phyloP scores from a whole-genome alignment of 2,329 filamentous ascomycete species.

The Penicillium corylophilum region DNA sequence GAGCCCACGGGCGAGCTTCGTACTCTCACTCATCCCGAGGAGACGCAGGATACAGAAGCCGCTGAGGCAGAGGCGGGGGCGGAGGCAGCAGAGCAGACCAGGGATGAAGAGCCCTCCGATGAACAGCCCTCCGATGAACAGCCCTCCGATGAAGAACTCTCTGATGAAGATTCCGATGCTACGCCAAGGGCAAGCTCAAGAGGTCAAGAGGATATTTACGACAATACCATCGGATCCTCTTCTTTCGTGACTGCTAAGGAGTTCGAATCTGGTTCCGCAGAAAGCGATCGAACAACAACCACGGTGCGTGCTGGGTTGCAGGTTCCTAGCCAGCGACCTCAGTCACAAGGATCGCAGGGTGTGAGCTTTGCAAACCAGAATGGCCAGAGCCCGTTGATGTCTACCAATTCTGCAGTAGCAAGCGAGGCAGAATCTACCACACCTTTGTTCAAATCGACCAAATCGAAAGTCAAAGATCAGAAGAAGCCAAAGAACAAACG shows the following conservation, averaged over 20 bases:
- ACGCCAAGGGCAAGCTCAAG: slow-evolving; percentile 15
- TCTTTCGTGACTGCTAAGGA: slow-evolving; percentile 37
- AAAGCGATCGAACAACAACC: slow-evolving; percentile 16
- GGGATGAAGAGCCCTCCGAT: background rate
- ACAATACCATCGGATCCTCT: slow-evolving; percentile 21
- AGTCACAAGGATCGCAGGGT: slow-evolving; percentile 12
- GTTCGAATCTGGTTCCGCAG: slow-evolving; percentile 14
- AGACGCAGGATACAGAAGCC: slow-evolving; percentile 9
- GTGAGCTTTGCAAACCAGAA: slow-evolving; percentile 18
- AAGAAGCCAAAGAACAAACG: slow-evolving; percentile 9
- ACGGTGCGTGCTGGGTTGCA: slow-evolving; percentile 7
- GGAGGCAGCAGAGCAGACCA: background rate
- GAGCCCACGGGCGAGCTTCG: slow-evolving; percentile 20
- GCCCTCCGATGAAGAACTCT: background rate
- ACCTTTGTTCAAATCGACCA: slow-evolving; percentile 20
- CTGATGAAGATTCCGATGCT: slow-evolving; percentile 11
- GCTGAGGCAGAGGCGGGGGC: slow-evolving; percentile 1
- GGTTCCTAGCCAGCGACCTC: slow-evolving; percentile 4
- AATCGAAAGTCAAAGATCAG: background rate
- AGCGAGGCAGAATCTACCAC: slow-evolving; percentile 37
- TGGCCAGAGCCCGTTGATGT: slow-evolving; percentile 18
- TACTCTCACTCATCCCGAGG: slow-evolving; percentile 26
- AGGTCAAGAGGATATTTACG: slow-evolving; percentile 6
- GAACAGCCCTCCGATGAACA: too few species aligned
- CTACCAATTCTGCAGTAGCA: slow-evolving; percentile 21